These are phyloP conservation scores for Bocquillonia castaneifolia DNA, from an alignment of 441 rosid genomes.

Conservation along the genomic window DNA sequence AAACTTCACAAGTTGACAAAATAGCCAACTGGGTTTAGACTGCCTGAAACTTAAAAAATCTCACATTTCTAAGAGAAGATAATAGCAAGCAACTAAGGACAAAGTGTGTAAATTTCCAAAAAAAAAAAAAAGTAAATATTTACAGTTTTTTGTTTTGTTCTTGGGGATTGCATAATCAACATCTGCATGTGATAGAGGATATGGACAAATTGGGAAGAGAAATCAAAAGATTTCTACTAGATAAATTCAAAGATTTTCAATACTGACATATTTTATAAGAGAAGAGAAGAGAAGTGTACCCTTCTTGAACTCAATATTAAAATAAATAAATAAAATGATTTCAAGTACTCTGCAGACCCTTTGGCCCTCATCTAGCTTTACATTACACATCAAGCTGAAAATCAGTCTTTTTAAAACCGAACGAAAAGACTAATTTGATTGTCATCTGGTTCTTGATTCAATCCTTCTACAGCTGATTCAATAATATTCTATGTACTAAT, in stretches of 20 bases:
- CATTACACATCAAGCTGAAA: too few relatives aligned
- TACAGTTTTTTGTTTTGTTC: conserved; percentile 7
- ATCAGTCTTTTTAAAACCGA: too few relatives aligned
- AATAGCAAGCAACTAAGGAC: conserved; percentile 19
- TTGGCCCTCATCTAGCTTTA: conserved; percentile 5
- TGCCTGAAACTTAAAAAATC: not conserved
- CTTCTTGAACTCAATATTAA: not conserved
- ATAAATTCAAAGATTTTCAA: conserved; percentile 19
- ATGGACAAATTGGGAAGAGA: conserved; percentile 33
- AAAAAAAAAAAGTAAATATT: not conserved
- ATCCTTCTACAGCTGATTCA: too few relatives aligned
- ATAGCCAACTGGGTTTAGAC: conserved; percentile 14
- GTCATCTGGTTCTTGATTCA: too few relatives aligned
- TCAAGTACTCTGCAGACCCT: not conserved
- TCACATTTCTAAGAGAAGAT: conserved; percentile 13
- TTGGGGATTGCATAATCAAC: conserved; percentile 21
- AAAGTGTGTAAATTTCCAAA: conserved; percentile 23
- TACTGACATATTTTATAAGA: conserved; percentile 27
- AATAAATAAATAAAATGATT: not conserved
- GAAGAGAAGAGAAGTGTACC: not conserved
- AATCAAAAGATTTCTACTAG: conserved; percentile 16
- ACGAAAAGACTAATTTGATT: too few relatives aligned
- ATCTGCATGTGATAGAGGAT: conserved; percentile 31
- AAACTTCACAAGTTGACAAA: conserved; percentile 24
- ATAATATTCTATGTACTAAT: too few relatives aligned